Percentiles rank a stretch among this genome's conserved stretches.
phyloP scores from a whole-genome alignment of 768 basidiomycete species.

The Mycena kentingensis region DNA sequence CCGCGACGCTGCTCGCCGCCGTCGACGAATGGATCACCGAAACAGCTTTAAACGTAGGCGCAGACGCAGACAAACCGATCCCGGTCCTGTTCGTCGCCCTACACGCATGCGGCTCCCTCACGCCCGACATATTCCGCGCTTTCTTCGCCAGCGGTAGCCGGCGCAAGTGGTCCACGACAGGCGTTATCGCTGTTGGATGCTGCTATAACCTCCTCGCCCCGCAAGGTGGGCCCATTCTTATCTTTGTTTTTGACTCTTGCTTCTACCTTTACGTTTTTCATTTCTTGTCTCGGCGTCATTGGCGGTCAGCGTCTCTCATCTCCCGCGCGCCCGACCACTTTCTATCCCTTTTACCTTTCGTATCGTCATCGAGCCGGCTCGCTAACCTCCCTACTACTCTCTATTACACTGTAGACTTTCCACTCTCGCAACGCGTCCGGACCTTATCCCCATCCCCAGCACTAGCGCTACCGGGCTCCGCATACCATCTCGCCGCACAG shows the following conservation, averaged over 20 bases:
- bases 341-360: no score
- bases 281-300: no score
- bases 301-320: no score
- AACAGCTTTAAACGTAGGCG: slow-evolving; percentile 12
- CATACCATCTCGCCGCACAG: slow-evolving; percentile 73
- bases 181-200: slow-evolving; percentile 68
- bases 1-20: slow-evolving; percentile 44
- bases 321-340: no score
- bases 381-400: slow-evolving; percentile 8
- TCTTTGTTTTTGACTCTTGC: no score
- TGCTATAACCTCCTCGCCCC: slow-evolving; percentile 74
- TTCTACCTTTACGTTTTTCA: no score
- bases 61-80: slow-evolving; percentile 19
- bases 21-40: slow-evolving; percentile 55
- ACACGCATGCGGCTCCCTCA: slow-evolving; percentile 77
- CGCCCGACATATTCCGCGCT: slow-evolving; percentile 63
- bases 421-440: slow-evolving; percentile 42
- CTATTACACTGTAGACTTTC: slow-evolving; percentile 49
- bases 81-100: slow-evolving; percentile 68
- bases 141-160: slow-evolving; percentile 34
- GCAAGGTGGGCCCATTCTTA: slow-evolving; percentile 40
- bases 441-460: slow-evolving; percentile 35
- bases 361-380: no score
- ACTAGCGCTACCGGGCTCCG: slow-evolving; percentile 45
- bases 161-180: slow-evolving; percentile 51